A percentile compares a stretch with the other conserved stretches of the same genome.
Conservation (phyloP, 2,329 filamentous ascomycete genomes). For the Coniochaeta ligniaria region DNA sequence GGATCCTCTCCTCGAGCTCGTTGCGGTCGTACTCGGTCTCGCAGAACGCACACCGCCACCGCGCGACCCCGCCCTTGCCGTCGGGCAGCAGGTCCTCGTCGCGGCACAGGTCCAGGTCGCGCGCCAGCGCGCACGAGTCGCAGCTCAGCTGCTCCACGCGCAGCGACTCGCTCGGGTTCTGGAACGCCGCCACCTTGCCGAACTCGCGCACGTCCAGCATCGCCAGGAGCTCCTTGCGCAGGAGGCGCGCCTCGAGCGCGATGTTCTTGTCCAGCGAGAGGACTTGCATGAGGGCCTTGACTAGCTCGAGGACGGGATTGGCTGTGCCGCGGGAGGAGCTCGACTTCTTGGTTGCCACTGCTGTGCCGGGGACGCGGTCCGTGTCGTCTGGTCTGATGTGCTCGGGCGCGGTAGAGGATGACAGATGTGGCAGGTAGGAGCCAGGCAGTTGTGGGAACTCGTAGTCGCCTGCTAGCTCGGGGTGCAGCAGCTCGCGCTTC, state of each 20-base stretch:
- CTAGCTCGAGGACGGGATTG: slow-evolving; percentile 81
- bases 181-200: slow-evolving; percentile 76
- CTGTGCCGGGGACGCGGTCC: neutral
- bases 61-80: slow-evolving; percentile 16
- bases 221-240: slow-evolving; percentile 81
- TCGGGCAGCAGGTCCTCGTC: slow-evolving; percentile 70
- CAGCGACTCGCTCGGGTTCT: slow-evolving; percentile 74
- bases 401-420: slow-evolving; percentile 7
- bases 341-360: slow-evolving; percentile 5
- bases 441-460: slow-evolving; percentile 75
- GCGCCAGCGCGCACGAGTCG: slow-evolving; percentile 80
- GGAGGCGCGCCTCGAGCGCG: slow-evolving; percentile 74
- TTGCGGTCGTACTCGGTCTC: slow-evolving; percentile 69
- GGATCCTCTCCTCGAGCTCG: slow-evolving; percentile 73
- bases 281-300: slow-evolving; percentile 90
- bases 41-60: slow-evolving; percentile 75
- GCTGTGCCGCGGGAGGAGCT: slow-evolving; percentile 24
- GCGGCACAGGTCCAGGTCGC: slow-evolving; percentile 86
- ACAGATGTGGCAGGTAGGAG: slow-evolving; percentile 49
- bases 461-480: slow-evolving; percentile 82
- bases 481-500: slow-evolving; percentile 81
- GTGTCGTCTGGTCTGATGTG: neutral
- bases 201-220: slow-evolving; percentile 96
- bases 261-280: slow-evolving; percentile 87
- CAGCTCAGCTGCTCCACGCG: slow-evolving; percentile 73